These are phyloP conservation scores for Vitis rupestris DNA, from an alignment of 164 flowering plant genomes.

Conservation along the genomic window DNA sequence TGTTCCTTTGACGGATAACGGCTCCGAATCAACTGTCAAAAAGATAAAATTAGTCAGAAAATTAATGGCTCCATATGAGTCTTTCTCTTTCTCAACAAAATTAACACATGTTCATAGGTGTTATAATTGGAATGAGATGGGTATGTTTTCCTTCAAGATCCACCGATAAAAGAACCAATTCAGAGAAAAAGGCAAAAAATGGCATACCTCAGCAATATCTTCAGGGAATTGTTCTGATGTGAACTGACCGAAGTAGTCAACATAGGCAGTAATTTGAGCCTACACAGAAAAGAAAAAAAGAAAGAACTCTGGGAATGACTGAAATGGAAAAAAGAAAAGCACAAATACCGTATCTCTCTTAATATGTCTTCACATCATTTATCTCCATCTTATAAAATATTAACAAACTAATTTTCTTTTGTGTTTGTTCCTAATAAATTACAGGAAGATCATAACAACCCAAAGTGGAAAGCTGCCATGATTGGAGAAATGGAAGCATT, in stretches of 20 bases:
- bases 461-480: too few relatives aligned
- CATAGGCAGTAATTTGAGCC: constrained; percentile 92
- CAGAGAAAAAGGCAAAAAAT: not conserved
- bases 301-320: not conserved
- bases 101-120: not conserved
- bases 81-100: not conserved
- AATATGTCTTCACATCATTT: too few relatives aligned
- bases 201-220: constrained; percentile 85
- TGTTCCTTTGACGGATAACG: constrained; percentile 75
- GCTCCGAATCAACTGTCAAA: constrained; percentile 68
- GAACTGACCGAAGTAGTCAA: constrained; percentile 89
- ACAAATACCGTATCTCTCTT: not conserved
- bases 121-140: not conserved
- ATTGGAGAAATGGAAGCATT: too few relatives aligned
- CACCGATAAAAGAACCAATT: not conserved
- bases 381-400: too few relatives aligned
- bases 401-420: too few relatives aligned
- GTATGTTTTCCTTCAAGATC: not conserved
- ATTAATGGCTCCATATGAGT: not conserved
- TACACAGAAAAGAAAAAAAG: constrained; percentile 12
- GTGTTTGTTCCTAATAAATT: too few relatives aligned
- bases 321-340: too few relatives aligned
- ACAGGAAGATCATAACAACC: too few relatives aligned
- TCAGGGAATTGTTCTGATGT: constrained; percentile 90
- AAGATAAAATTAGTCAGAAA: constrained; percentile 8